phyloP scores from a whole-genome alignment of 31 red algal species.

The Pterothamnion heteromorphum region DNA sequence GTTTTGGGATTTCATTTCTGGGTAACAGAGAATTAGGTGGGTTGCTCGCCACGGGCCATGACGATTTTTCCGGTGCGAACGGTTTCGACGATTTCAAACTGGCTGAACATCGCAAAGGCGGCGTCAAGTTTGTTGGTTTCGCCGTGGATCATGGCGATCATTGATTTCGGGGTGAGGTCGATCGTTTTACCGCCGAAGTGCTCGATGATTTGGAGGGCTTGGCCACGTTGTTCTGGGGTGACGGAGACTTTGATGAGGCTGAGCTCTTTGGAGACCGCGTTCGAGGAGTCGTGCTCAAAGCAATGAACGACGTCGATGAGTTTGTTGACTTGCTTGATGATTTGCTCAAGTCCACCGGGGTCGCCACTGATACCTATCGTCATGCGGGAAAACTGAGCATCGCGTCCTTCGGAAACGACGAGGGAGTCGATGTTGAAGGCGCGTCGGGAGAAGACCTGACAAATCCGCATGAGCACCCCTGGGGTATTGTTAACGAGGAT shows the following conservation, averaged over 20 bases:
- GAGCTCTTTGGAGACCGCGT: background rate
- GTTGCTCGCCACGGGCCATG: background rate
- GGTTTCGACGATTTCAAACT: background rate
- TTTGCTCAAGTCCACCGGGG: background rate
- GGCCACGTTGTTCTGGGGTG: background rate
- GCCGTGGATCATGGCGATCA: background rate
- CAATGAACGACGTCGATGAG: slow-evolving; percentile 20
- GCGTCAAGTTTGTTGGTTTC: background rate
- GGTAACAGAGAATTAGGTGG: too few relatives aligned
- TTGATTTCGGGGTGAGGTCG: background rate
- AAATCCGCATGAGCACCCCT: background rate
- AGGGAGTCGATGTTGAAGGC: slow-evolving; percentile 4
- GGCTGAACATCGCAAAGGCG: background rate
- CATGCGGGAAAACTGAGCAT: background rate
- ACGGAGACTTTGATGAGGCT: background rate
- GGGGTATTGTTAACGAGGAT: slow-evolving; percentile 2
- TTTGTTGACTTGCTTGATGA: slow-evolving; percentile 13
- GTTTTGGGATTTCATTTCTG: too few relatives aligned
- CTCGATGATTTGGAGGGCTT: background rate
- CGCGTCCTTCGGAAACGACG: background rate
- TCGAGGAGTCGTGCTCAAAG: background rate
- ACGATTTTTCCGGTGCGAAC: background rate
- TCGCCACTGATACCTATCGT: background rate
- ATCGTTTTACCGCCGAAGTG: background rate
- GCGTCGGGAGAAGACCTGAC: background rate